A percentile compares a stretch with the other conserved stretches of the same genome.
Evolutionary conservation across 2,329 filamentous ascomycete genomes (phyloP).

Genomic region (Colletotrichum neosansevieriae): DNA sequence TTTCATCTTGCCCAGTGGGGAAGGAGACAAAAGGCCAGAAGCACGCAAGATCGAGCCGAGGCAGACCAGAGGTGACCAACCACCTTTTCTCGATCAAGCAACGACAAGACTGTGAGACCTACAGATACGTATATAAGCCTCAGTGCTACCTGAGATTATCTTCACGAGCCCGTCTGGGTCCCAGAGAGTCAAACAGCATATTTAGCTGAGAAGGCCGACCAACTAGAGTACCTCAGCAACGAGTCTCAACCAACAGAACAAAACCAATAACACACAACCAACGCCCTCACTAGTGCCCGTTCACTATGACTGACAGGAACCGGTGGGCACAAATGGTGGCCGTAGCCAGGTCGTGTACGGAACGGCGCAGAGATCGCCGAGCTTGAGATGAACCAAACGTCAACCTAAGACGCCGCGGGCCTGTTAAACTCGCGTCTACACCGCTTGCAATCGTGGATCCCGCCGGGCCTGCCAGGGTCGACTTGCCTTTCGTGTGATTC

Average conservation of each 20-base stretch:
- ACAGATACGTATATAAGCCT: no score
- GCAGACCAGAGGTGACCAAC: neutral
- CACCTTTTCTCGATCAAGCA: neutral
- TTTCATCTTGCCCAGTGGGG: slow-evolving; percentile 18
- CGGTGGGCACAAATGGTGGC: slow-evolving; percentile 17
- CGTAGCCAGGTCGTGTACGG: slow-evolving; percentile 8
- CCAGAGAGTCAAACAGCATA: no score
- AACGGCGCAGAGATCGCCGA: slow-evolving; percentile 28
- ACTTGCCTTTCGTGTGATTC: neutral
- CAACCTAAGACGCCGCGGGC: neutral
- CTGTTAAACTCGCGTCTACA: neutral
- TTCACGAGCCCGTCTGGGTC: no score
- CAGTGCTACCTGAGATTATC: no score
- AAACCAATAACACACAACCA: no score
- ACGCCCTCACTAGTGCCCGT: neutral
- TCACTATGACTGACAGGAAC: neutral
- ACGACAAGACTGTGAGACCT: neutral
- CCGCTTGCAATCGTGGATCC: slow-evolving; percentile 24
- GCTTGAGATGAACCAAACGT: slow-evolving; percentile 34
- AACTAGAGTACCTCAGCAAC: no score
- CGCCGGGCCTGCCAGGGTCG: neutral
- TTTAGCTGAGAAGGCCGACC: no score
- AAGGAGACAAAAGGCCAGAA: neutral
- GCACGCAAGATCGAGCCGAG: slow-evolving; percentile 27
- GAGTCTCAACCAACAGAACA: no score